phyloP scores from a whole-genome alignment of 2,329 filamentous ascomycete species.

The Pseudogymnoascus sp. region DNA sequence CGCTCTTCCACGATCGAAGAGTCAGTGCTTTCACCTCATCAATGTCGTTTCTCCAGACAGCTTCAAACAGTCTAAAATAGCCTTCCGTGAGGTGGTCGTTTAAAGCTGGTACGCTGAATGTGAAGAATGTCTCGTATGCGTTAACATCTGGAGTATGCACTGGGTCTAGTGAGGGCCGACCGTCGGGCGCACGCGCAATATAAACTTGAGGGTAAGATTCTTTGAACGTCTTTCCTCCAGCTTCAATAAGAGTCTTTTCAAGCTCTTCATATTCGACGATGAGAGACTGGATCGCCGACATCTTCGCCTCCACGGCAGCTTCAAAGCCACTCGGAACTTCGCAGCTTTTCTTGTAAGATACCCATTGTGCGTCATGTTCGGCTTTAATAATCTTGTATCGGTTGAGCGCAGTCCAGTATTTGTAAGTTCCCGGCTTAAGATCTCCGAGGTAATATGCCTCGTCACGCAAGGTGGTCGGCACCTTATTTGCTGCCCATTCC shows the following conservation, averaged over 20 bases:
- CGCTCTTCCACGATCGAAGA: conserved; percentile 47
- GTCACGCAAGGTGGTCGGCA: conserved; percentile 32
- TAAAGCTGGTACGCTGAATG: conserved; percentile 31
- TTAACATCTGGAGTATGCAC: conserved; percentile 3
- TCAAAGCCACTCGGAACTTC: conserved; percentile 26
- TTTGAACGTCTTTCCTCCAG: conserved; percentile 58
- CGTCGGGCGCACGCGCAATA: neutral
- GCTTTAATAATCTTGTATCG: conserved; percentile 10
- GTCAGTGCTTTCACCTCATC: conserved; percentile 59
- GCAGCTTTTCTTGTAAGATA: conserved; percentile 27
- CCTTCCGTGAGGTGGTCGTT: conserved; percentile 48
- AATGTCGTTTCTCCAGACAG: conserved; percentile 64
- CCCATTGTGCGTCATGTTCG: conserved; percentile 31
- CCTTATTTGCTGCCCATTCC: conserved; percentile 10
- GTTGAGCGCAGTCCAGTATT: conserved; percentile 44
- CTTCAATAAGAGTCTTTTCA: conserved; percentile 46
- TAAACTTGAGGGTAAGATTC: conserved; percentile 53
- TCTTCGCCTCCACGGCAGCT: conserved; percentile 43
- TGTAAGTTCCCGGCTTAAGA: conserved; percentile 50
- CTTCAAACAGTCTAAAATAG: conserved; percentile 65
- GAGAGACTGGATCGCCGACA: conserved; percentile 44
- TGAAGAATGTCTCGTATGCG: conserved; percentile 18
- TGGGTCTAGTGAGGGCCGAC: neutral
- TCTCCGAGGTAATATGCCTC: conserved; percentile 43
- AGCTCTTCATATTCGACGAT: conserved; percentile 48